Base-by-base conservation (phyloP, 179 eudicot species). In the Beta corolliflora region DNA sequence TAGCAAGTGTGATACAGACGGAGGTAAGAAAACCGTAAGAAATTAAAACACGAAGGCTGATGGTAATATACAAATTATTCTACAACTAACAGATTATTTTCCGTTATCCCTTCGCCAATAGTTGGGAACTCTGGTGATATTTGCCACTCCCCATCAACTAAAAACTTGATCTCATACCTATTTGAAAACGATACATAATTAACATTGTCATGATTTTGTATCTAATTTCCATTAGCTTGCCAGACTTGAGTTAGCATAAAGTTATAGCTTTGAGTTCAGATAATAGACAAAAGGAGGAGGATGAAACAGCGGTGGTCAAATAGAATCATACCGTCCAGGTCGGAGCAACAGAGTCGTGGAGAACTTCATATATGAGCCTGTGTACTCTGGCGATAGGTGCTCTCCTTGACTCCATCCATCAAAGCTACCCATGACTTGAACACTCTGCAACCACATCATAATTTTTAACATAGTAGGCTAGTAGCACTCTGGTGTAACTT, bases 321-420 rank as follows among this genome's bases (percentile, higher is more conserved):
- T 19, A 29, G 71, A 61, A 64, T 0, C 23, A 75, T 88, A 95
- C 98, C 95, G 88, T 85, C 98, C 98, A 76, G 97, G 97, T 85
- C 95, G 92, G 77, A 95, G 98, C 88, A 89, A 78, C 75, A 95
- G 70, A 56, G 91, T 88, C 5, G 98, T 84, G 11, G 95, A 89
- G 80, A 95, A 95, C 76, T 85, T 86, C 15, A 91, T 86, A 85
- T 77, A 89, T 55, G 90, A 93, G 74, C 95, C 94, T 21, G 91
- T 88, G 84, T 93, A 95, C 84, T 95, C 97, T 18, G 95, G 89
- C 64, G 98, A 95, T 61, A 95, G 78, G 80, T 93, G 83, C 77
- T 95, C 97, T 83, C 98, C 98, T 79, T 89, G 89, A 86, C 94
- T 93, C 98, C 98, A 93, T 53, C 98, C 95, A 81, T 95, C 94